phyloP scores from a whole-genome alignment of 78 protist species.

The Polysphondylium violaceum region DNA sequence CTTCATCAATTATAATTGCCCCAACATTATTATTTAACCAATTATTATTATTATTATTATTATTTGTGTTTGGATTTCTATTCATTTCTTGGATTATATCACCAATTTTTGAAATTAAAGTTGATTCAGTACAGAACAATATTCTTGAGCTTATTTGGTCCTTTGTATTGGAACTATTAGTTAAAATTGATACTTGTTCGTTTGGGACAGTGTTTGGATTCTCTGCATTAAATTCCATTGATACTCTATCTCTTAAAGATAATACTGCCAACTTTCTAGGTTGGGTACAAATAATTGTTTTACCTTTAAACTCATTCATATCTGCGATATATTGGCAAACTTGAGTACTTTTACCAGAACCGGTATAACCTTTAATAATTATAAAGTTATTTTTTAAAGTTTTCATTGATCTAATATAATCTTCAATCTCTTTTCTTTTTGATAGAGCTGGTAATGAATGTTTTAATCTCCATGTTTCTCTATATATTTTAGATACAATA shows the following conservation, averaged over 20 bases:
- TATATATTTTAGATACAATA: neutral
- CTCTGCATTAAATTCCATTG: slow-evolving; percentile 84
- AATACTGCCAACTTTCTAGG: slow-evolving; percentile 93
- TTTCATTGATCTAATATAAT: neutral
- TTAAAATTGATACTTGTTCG: neutral
- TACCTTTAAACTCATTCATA: slow-evolving; percentile 74
- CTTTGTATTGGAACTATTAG: slow-evolving; percentile 10
- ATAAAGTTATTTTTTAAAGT: neutral
- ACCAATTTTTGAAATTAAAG: slow-evolving; percentile 98
- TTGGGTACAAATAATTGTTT: slow-evolving; percentile 87
- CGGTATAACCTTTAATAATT: slow-evolving; percentile 77
- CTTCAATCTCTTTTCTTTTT: neutral
- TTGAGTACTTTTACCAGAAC: slow-evolving; percentile 86
- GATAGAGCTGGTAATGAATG: neutral
- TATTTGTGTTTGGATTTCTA: slow-evolving; percentile 71
- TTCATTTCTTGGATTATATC: slow-evolving; percentile 92
- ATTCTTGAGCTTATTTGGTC: slow-evolving; percentile 88
- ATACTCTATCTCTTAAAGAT: slow-evolving; percentile 87
- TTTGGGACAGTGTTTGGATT: slow-evolving; percentile 17
- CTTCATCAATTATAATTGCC: slow-evolving; percentile 96
- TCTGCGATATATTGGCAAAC: slow-evolving; percentile 82
- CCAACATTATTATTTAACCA: slow-evolving; percentile 51
- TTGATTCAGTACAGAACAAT: slow-evolving; percentile 93
- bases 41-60: neutral
- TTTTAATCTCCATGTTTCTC: neutral